Evolutionary conservation across 2,329 filamentous ascomycete genomes (phyloP).

Genomic region (Xylariaceae sp.): DNA sequence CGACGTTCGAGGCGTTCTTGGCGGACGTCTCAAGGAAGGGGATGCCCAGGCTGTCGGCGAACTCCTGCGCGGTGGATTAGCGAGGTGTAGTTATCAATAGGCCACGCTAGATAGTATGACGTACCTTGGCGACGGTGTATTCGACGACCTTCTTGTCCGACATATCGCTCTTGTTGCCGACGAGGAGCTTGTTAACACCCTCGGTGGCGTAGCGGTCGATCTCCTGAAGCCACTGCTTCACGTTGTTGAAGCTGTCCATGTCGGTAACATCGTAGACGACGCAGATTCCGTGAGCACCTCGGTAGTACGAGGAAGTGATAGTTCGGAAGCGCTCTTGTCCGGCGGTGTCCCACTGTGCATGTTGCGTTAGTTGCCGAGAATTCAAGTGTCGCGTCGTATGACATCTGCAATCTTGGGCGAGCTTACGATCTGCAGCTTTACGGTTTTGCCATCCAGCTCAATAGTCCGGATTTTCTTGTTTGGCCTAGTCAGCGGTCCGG

Average conservation of each 20-base stretch:
- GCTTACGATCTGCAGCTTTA: slow-evolving; percentile 97
- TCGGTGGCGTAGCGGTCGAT: slow-evolving; percentile 99
- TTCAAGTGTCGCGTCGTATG: background rate
- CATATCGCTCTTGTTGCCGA: slow-evolving; percentile 99
- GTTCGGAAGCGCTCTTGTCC: slow-evolving; percentile 99
- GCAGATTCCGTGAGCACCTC: slow-evolving; percentile 97
- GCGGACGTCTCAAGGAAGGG: slow-evolving; percentile 99
- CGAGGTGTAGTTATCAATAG: background rate
- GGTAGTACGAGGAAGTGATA: slow-evolving; percentile 99
- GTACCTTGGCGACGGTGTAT: slow-evolving; percentile 98
- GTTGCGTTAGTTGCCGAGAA: slow-evolving; percentile 28
- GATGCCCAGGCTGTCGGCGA: slow-evolving; percentile 96
- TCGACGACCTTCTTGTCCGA: slow-evolving; percentile 99
- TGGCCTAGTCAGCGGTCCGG: slow-evolving; percentile 28
- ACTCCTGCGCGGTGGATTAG: slow-evolving; percentile 62
- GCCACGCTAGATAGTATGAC: background rate
- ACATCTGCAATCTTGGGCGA: background rate
- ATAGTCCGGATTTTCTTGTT: slow-evolving; percentile 97
- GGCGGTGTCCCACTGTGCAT: slow-evolving; percentile 90
- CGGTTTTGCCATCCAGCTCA: slow-evolving; percentile 98
- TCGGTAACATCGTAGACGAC: slow-evolving; percentile 99
- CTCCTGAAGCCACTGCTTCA: slow-evolving; percentile 99
- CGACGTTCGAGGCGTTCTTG: slow-evolving; percentile 99
- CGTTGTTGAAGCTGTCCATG: slow-evolving; percentile 99
- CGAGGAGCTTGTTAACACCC: slow-evolving; percentile 98